Base-by-base conservation (phyloP, 768 basidiomycete genomes). In the Tulasnella sp. region DNA sequence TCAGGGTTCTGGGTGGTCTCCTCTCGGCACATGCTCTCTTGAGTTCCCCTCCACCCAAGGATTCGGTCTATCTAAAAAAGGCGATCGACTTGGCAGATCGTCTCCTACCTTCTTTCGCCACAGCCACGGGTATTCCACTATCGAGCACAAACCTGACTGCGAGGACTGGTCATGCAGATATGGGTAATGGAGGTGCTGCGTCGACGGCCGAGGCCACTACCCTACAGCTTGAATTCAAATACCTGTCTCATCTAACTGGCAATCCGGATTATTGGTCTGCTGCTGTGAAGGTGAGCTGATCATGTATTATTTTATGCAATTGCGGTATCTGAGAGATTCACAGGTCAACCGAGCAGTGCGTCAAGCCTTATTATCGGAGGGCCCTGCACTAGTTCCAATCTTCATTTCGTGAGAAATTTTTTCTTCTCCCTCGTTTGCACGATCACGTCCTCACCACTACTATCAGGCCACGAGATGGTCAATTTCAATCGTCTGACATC, bases 131-230 rank as follows among this genome's bases (percentile, higher is more conserved):
- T 1, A 75, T 96, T 30, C 94, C 94, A 0, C 72, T 83, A n/a
- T 80, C 92, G 1, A 75, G 80, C 62, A 71, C 96, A 67, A 94
- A 98, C 67, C 76, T 96, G 17, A 80, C 75, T 0, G 70, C 74
- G 52, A 71, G 77, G 10, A 66, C 78, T 64, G 92, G 86, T 1
- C 74, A 83, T 4, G 74, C 79, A 0, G 82, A 88, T 61, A 62
- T 45, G 0, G 81, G 83, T 59, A 82, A 82, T 61, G 73, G 75
- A 2, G 80, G 79, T 1, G 71, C 86, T 13, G 80, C 86, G 50
- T 85, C 84, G 65, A 84, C 88, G 10, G 88, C 94, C 0, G 94
- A 97, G 68, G 84, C 83, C n/a, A 80, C 84, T 7, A 94, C 89
- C 0, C 73, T 95, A 23, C 91, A 96, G 70, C 79, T 98, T 19